Base-by-base conservation (phyloP, 1,284 basidiomycete genomes). In the Meripilus lineatus region DNA sequence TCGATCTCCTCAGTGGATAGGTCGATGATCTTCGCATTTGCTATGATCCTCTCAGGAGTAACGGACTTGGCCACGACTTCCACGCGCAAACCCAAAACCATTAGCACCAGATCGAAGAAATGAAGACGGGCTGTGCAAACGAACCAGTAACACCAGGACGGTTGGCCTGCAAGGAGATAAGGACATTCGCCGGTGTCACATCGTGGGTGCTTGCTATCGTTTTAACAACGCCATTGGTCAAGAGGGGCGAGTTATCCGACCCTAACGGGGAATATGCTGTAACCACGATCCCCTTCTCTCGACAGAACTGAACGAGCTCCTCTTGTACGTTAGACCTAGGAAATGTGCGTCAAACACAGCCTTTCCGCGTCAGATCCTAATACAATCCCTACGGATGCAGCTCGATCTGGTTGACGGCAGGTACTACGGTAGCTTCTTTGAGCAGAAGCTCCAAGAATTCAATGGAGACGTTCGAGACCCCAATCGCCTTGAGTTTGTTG, bases 361-460 rank as follows among this genome's bases (percentile, higher is more conserved):
- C n/a, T n/a, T n/a, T n/a, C n/a, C n/a, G n/a, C n/a, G n/a, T n/a
- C n/a, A 11, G 32, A 39, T 10, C 28, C 24, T 25, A 32, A 10
- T 57, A 64, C 44, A 51, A 36, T 30, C 68, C 75, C 46, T 60
- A 84, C 67, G 86, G 84, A 63, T 90, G 87, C 28, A 85, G 71
- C 65, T 89, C 88, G 46, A 87, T 71, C 64, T 91, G 89, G 64
- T 90, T 89, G 25, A 84, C 82, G 2, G 85, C 88, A n/a, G 89
- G 89, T 21, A 83, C 65, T 46, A 88, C 70, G 25, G 75, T 77
- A 42, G 78, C 74, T 30, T 72, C 69, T 49, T 71, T 70, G 30
- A 89, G 67, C 26, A 87, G 69, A 26, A 74, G 68, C 48, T 77
- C 67, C 33, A 88, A 64, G 62, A 69, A 84, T 46, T 74, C 62